phyloP scores from a whole-genome alignment of 805 yeast genomes.

The Cyberlindnera meyerae region DNA sequence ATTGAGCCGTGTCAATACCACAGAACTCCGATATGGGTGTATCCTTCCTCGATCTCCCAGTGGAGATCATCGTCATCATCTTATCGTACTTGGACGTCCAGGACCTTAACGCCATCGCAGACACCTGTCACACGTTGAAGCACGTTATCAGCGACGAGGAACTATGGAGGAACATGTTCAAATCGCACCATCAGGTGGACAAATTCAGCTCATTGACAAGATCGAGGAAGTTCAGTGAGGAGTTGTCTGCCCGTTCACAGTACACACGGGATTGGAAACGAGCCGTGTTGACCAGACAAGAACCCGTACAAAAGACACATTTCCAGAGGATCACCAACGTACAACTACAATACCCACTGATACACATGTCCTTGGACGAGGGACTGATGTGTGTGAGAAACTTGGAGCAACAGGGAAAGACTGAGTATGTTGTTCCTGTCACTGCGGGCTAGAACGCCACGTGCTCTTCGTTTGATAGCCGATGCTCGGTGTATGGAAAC shows the following conservation, averaged over 20 bases:
- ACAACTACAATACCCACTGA: slow-evolving; percentile 16
- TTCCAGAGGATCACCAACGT: slow-evolving; percentile 6
- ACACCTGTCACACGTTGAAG: slow-evolving; percentile 27
- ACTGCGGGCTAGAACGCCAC: slow-evolving; percentile 19
- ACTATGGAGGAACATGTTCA: slow-evolving; percentile 37
- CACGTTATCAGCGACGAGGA: slow-evolving; percentile 35
- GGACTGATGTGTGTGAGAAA: slow-evolving; percentile 15
- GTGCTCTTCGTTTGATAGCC: slow-evolving; percentile 10
- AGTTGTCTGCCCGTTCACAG: slow-evolving; percentile 28
- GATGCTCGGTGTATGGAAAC: slow-evolving; percentile 18
- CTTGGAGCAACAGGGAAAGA: slow-evolving; percentile 13
- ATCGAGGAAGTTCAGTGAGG: slow-evolving; percentile 31
- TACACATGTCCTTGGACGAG: slow-evolving; percentile 14
- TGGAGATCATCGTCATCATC: slow-evolving; percentile 32
- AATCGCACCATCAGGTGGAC: slow-evolving; percentile 25
- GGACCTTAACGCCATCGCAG: slow-evolving; percentile 30
- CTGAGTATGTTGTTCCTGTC: slow-evolving; percentile 18
- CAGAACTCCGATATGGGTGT: no score
- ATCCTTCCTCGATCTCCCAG: slow-evolving; percentile 27
- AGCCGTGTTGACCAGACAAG: slow-evolving; percentile 1
- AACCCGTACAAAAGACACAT: slow-evolving; percentile 4
- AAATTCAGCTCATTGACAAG: slow-evolving; percentile 34
- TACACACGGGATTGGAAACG: slow-evolving; percentile 20
- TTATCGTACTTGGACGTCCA: slow-evolving; percentile 33
- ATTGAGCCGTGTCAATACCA: no score